Percentiles rank a stretch among this genome's conserved stretches.
phyloP scores from a whole-genome alignment of 768 basidiomycete genomes.

The Pleurotus platypus region DNA sequence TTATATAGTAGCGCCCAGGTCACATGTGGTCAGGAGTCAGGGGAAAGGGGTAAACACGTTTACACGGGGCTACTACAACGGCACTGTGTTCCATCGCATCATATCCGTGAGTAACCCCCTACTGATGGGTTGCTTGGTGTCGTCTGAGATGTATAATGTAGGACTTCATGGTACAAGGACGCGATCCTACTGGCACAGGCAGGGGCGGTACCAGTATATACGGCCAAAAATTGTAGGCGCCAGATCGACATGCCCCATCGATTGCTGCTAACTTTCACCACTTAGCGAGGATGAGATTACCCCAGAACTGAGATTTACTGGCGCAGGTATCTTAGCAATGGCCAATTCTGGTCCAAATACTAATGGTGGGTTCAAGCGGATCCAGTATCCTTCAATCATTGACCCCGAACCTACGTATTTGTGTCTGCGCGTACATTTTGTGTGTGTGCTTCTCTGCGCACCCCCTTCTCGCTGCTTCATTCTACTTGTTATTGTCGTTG shows the following conservation, averaged over 20 bases:
- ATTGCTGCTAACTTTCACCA: too few relatives aligned
- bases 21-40: too few relatives aligned
- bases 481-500: too few relatives aligned
- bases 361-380: slow-evolving; percentile 48
- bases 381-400: slow-evolving; percentile 15
- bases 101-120: slow-evolving; percentile 56
- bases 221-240: slow-evolving; percentile 78
- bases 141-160: slow-evolving; percentile 22
- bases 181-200: slow-evolving; percentile 95
- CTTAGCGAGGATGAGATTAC: slow-evolving; percentile 85
- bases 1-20: too few relatives aligned
- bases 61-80: slow-evolving; percentile 94
- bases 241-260: neutral
- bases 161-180: slow-evolving; percentile 98
- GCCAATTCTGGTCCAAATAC: slow-evolving; percentile 97
- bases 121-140: neutral
- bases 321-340: slow-evolving; percentile 95
- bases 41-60: too few relatives aligned
- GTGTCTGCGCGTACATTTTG: too few relatives aligned
- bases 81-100: slow-evolving; percentile 86
- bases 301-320: slow-evolving; percentile 89
- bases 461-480: too few relatives aligned
- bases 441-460: too few relatives aligned
- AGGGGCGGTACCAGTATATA: slow-evolving; percentile 88
- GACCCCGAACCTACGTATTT: slow-evolving; percentile 52